Evolutionary conservation across 805 yeast species (phyloP), one percentile per base, ranked within the genome.

Genomic region (Kazachstania psychrophila): DNA sequence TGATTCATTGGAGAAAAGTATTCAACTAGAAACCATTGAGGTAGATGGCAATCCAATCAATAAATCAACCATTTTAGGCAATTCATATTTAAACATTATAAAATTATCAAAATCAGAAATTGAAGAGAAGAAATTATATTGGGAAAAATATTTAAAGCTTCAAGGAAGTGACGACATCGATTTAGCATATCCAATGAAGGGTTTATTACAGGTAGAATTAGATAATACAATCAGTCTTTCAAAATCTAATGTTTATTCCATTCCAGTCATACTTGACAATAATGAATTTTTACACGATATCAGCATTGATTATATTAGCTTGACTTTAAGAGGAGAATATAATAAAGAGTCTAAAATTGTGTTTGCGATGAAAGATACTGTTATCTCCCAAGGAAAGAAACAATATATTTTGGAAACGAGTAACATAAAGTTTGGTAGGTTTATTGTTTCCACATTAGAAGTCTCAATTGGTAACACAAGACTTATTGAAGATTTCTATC

Each of bases 1-100:
- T 20, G 75, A 75, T 27, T 85, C 95, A 48, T 64, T 87, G 25
- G 73, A 42, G 9, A 49, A 52, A 12, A 54, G 58, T 36, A 39
- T 49, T 1, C 32, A 42, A 15, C 24, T 53, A 10, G 37, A 34
- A 5, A 33, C 37, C 17, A 39, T 60, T 10, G 41, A 46, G 5
- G 45, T 57, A 13, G 56, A 52, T 28, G 54, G 42, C 4, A 53
- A 52, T 29, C 20, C 40, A 2, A 47, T 58, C 9, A 54, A 58
- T 1, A 45, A 46, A 4, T 31, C 53, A 1, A 44, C 52, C 1
- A 42, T 58, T 9, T 38, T 60, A 15, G 44, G 59, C 24, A 56
- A 56, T 24, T 54, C 61, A 22, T 51, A 50, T 36, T 40, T 60
- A 26, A 51, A 58, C 39, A 38, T 58, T 13, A 28, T 56, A 17